Base-by-base conservation (phyloP, 768 basidiomycete species). In the Chalciporus pseudorubinellus region DNA sequence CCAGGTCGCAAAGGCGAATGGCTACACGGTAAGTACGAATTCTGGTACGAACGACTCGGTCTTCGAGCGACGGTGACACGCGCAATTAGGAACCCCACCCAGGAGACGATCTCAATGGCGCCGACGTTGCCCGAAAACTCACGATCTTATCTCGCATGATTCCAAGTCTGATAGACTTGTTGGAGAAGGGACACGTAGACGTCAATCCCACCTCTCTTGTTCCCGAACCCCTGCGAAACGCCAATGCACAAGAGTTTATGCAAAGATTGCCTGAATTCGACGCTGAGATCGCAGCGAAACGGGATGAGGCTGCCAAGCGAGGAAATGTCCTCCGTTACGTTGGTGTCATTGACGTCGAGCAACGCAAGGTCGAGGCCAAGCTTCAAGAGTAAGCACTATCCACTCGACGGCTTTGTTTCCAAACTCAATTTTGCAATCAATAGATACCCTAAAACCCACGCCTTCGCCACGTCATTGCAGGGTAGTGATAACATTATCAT, bases 401-500 rank as follows among this genome's bases (percentile, higher is more conserved):
- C 29, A 22, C 22, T 3, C 22, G 4, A 24, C 28, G 44, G 26
- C 34, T 20, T 43, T 38, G 44, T 24, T 34, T 46, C 18, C 26
- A 38, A 13, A 46, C 45, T 47, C 53, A 40, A 45, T 18, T 21
- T 47, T 52, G 31, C 0, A 19, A 18, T 56, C 26, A 28, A 31
- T 10, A 98, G 95, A 68, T 99, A 98, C 67, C 82, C 93, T 5
- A 77, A 74, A 21, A 81, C 84, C 14, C 97, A 99, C 68, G 89
- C 97, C 2, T 98, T 99, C 64, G 95, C 95, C 4, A 95, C 95
- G 1, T 90, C 95, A 2, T 81, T 99, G 13, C 90, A 92, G 19
- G 97, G 95, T 1, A 93, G 93, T 19, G 97, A 99, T 70, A 98
- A 98, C 68, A 98, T 99, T 65, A 82, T 99, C 67, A 90, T 97